Evolutionary conservation across 1,284 basidiomycete species (phyloP).

Genomic region (Sphaerobolus stellatus): DNA sequence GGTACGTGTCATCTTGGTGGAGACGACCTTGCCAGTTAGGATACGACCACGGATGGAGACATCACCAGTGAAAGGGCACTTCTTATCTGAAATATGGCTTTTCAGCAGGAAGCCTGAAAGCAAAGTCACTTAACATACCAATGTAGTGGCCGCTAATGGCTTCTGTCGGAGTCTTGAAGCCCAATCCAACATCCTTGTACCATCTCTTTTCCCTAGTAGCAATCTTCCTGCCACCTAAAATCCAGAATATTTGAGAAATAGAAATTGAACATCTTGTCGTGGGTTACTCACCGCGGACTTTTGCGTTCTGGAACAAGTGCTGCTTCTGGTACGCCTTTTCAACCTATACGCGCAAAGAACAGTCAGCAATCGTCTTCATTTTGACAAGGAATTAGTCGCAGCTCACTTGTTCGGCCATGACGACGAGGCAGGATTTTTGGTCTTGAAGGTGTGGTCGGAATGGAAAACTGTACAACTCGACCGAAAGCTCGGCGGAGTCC

Average conservation of each 20-base stretch:
- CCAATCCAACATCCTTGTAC: conserved; percentile 98
- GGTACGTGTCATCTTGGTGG: conserved; percentile 99
- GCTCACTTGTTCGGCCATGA: conserved; percentile 69
- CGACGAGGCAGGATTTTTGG: conserved; percentile 14
- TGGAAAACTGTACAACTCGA: conserved; percentile 45
- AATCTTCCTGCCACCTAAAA: conserved; percentile 81
- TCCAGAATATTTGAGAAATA: background rate
- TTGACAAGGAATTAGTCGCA: background rate
- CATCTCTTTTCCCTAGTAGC: conserved; percentile 95
- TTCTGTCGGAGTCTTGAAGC: conserved; percentile 95
- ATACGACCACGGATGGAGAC: conserved; percentile 99
- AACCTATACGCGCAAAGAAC: conserved; percentile 51
- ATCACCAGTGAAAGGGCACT: conserved; percentile 96
- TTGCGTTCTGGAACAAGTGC: conserved; percentile 97
- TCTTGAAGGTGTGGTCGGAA: conserved; percentile 16
- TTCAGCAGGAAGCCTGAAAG: conserved; percentile 14
- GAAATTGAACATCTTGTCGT: background rate
- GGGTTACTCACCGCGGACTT: conserved; percentile 77
- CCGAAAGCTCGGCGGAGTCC: conserved; percentile 6
- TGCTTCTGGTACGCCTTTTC: conserved; percentile 98
- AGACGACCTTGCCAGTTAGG: conserved; percentile 94
- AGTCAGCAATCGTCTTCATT: background rate
- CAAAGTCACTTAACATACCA: conserved; percentile 51
- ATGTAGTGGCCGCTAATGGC: conserved; percentile 98
- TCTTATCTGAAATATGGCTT: conserved; percentile 78